Base-by-base conservation (phyloP, 495 filamentous ascomycete genomes). In the Hypoxylon fragiforme region DNA sequence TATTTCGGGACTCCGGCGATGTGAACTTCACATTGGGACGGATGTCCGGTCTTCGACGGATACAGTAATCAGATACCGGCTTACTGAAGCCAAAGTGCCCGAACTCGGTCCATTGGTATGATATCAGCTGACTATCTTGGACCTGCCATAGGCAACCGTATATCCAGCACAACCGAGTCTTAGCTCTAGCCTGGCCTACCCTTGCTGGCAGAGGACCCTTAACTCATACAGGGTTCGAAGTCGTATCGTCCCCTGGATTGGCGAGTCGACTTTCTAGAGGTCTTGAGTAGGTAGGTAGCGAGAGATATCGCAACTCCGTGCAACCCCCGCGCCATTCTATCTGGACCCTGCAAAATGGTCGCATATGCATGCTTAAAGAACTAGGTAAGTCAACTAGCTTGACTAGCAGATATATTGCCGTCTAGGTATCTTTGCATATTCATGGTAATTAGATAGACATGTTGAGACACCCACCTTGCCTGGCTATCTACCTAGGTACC, bases 11-110 rank as follows among this genome's bases (percentile, higher is more conserved):
- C 36, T 62, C 47, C 59, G 59, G 48, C 45, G 43, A 57, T 57
- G 52, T 62, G 43, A 53, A 50, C 30, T 56, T 48, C 57, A 37
- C 55, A 50, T 46, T 55, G 35, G 44, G 47, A 48, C 57, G 57
- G 57, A 61, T 30, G 47, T 61, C 57, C 57, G 57, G 16, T 15
- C 20, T 40, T 13, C n/a, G 18, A 55, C 57, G 28, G 30, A 43
- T 57, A 62, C 44, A 62, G 59, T 62, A 62, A 62, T 62, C 59
- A 57, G 38, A 44, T 32, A 38, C 44, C 53, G 59, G 54, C 59
- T 62, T 62, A 62, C 59, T 62, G 43, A 57, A 52, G 53, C 24
- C 26, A 45, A 47, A 40, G 53, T 57, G 53, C 59, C 54, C 53
- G 43, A 46, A 57, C 44, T 43, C 44, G 49, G 28, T 20, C 18